Evolutionary conservation across 352 stramenopile genomes (phyloP), one percentile per base, ranked within the genome.

Genomic region (Phytophthora tentaculata): DNA sequence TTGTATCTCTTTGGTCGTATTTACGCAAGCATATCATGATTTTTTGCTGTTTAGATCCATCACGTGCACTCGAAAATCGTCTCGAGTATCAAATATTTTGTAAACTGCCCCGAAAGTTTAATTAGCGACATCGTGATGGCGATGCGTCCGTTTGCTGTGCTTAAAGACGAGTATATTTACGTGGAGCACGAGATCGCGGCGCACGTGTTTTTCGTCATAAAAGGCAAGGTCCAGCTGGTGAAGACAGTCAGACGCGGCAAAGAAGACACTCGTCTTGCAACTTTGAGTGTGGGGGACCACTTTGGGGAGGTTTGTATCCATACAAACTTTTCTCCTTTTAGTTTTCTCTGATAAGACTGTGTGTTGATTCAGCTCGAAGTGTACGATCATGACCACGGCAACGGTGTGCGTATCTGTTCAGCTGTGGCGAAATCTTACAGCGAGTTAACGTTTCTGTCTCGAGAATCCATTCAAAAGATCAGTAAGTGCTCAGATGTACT

Each of bases 81-180:
- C 7, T 74, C 78, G 19, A 86, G 67, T 39, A 83, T 95, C 54
- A 79, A 79, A 32, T 95, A 93, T 49, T 91, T 95, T 56, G 61
- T 64, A 6, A 61, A 89, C 39, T 94, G 87, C 58, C 88, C 91
- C 53, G 88, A 94, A 56, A 92, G 79, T 20, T 74, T 95, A 20
- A 75, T 95, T 28, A 95, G 86, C 48, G 86, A 94, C 56, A 90
- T 95, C n/a, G 86, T 92, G 37, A 86, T 94, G 73, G 74, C 69
- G 32, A 92, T 95, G 86, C 69, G 80, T 7, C 88, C 88, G n/a
- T 95, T 91, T 55, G 77, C 77, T 10, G 80, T 86, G 26, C 51
- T 93, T 17, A 89, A 89, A 41, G 84, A 94, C 56, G 86, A 95
- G 58, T 92, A 84, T 44, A 74, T 94, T 10, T 95, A 84, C 48